Evolutionary conservation across 140 eudicot genomes (phyloP).

Genomic region (Senecio squalidus): DNA sequence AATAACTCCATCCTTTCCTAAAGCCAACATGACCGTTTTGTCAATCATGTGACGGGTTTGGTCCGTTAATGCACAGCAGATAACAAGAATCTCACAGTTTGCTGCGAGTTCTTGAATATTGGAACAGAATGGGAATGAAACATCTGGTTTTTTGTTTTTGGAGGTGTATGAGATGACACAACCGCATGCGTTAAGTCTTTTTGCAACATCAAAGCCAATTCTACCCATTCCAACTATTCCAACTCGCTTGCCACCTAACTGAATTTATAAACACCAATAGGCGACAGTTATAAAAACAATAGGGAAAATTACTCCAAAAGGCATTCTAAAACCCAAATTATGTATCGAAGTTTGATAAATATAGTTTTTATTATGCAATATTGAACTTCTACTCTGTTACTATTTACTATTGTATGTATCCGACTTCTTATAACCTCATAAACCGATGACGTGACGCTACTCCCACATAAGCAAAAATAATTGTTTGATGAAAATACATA

Average conservation of each 20-base stretch:
- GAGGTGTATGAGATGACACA: conserved; percentile 62
- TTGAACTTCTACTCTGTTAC: no score
- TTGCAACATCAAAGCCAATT: conserved; percentile 64
- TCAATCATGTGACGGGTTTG: conserved; percentile 66
- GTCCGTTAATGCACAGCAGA: conserved; percentile 67
- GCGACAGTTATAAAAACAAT: background rate
- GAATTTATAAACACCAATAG: conserved; percentile 6
- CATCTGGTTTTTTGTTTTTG: conserved; percentile 45
- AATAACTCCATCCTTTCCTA: conserved; percentile 58
- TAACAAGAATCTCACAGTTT: conserved; percentile 44
- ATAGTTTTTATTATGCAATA: no score
- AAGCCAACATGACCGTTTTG: conserved; percentile 40
- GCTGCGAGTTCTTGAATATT: conserved; percentile 42
- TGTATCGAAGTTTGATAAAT: no score
- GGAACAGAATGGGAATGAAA: conserved; percentile 36
- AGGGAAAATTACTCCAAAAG: no score
- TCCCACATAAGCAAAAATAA: background rate
- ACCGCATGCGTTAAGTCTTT: conserved; percentile 59
- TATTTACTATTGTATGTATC: no score
- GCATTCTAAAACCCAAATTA: no score
- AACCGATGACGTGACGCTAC: no score
- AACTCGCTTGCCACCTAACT: conserved; percentile 68
- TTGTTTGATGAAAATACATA: background rate
- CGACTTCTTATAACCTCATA: no score
- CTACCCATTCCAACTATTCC: conserved; percentile 87